Base-by-base conservation (phyloP, 139 green algal species). In the Volvox reticuliferus region DNA sequence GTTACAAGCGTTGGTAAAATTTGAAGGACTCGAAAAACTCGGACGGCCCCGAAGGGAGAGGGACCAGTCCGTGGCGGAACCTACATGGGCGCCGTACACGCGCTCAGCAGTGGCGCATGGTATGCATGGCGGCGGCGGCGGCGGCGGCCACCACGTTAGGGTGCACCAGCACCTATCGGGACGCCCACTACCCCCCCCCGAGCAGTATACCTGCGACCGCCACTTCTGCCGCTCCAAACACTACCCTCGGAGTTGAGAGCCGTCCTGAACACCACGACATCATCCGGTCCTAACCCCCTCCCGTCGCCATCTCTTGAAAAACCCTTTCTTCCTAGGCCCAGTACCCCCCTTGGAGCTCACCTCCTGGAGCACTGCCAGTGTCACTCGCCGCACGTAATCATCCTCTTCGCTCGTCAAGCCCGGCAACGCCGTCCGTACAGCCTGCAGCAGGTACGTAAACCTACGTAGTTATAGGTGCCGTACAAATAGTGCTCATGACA, bases 361-460 rank as follows among this genome's bases (percentile, higher is more conserved):
- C 86, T 83, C 37, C 32, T 90, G 86, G 0, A 90, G 28, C 1
- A 90, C 86, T 3, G 30, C 55, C 71, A 90, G 73, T 1, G 86
- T 19, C 44, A 90, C 73, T 55, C 63, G 71, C 73, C 73, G n/a
- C 0, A 69, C 30, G 30, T 84, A 90, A 32, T 83, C 73, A 21
- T 37, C 30, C 73, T 90, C 86, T 22, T 81, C 73, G 30, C 2
- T 35, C 21, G 69, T 84, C 1, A 90, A 55, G 0, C 32, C 86
- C 18, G 44, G 50, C 19, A 90, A 2, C 21, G 33, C 30, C 20
- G 55, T 32, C 9, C 9, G 21, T 6, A 90, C 28, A 22, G 86
- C 73, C 86, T 90, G 86, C 22, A 63, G 6, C 35, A 13, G 32
- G 76, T 55, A 19, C 3, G 44, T 55, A n/a, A n/a, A n/a, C 44